Conservation (phyloP, 257 asterid species). For the Linaria vulgaris region DNA sequence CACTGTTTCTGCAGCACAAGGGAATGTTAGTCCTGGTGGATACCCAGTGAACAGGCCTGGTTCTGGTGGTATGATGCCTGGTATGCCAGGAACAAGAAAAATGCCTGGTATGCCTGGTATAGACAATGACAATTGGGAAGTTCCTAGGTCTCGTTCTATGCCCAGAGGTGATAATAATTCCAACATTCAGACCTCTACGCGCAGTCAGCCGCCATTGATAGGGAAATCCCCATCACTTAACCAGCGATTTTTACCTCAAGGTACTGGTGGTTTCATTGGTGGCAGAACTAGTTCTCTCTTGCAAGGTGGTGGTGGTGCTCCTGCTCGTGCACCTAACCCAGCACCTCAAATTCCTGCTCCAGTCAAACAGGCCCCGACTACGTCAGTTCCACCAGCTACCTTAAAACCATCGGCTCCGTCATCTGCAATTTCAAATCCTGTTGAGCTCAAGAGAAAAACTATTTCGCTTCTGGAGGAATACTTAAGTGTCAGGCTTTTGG, state of each 20-base stretch:
- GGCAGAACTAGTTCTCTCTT: slow-evolving; percentile 68
- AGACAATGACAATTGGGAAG: slow-evolving; percentile 84
- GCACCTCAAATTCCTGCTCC: slow-evolving; percentile 40
- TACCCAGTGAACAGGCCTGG: slow-evolving; percentile 78
- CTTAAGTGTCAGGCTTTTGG: slow-evolving; percentile 56
- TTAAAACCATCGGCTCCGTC: slow-evolving; percentile 42
- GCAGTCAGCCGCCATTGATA: slow-evolving; percentile 45
- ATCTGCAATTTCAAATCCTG: slow-evolving; percentile 32
- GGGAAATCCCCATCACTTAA: slow-evolving; percentile 61
- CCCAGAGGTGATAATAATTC: slow-evolving; percentile 65
- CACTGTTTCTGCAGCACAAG: slow-evolving; percentile 51
- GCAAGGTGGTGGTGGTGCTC: slow-evolving; percentile 55
- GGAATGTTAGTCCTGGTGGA: slow-evolving; percentile 57
- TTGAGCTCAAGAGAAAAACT: slow-evolving; percentile 64
- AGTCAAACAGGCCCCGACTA: slow-evolving; percentile 33
- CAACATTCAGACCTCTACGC: slow-evolving; percentile 42
- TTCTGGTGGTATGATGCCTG: slow-evolving; percentile 95
- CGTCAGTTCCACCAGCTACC: slow-evolving; percentile 31
- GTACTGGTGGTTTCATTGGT: slow-evolving; percentile 53
- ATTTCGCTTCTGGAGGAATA: slow-evolving; percentile 71
- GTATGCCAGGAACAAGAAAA: slow-evolving; percentile 87
- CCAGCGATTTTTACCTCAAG: slow-evolving; percentile 68
- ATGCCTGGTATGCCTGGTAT: slow-evolving; percentile 82
- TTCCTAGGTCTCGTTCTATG: slow-evolving; percentile 73
- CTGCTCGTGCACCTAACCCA: slow-evolving; percentile 43